Evolutionary conservation across 2,329 filamentous ascomycete genomes (phyloP), one percentile per base, ranked within the genome.

Genomic region (Aspergillus quadrilineatus): DNA sequence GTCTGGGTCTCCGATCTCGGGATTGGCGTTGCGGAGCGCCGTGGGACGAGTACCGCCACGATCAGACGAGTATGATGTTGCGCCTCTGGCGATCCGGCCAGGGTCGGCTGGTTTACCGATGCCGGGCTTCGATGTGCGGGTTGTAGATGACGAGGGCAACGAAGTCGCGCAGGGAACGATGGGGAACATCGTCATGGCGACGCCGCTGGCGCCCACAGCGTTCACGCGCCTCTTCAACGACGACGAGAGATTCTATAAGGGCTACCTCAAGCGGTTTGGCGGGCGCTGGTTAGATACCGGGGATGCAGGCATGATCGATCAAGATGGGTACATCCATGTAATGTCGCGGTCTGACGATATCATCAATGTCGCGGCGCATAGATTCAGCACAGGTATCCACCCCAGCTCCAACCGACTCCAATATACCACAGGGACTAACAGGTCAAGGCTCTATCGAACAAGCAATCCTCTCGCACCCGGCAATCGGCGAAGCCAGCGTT

Each of bases 331-430:
- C 63, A 78, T 86, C 32, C 82, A 85, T 64, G 79, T 88, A 63
- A 86, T 87, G 82, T 79, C 80, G 3, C 73, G 85, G 52, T 81
- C 81, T 32, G 92, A 97, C 75, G 92, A 97, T 72, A 88, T 97
- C 58, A 92, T 97, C 69, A 97, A 97, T 69, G 92, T 96, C n/a
- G 92, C 92, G 41, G 92, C 92, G 4, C 92, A 97, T 76, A 85
- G 92, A 12, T 87, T 97, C 59, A 93, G 89, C 61, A 96, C 92
- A 9, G 90, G 89, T 89, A 79, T 72, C n/a, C 43, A 45, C 22
- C 39, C 50, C 9, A 12, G 44, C 12, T 53, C 49, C 15, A 42
- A 15, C 39, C 46, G n/a, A 17, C n/a, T 17, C 37, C 51, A 39
- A 8, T 46, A 53, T 51, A 37, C n/a, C n/a, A 17, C 22, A 8